These are phyloP conservation scores for Conoideocrella luteorostrata DNA, from an alignment of 2,329 filamentous ascomycete species.

Conservation along the genomic window DNA sequence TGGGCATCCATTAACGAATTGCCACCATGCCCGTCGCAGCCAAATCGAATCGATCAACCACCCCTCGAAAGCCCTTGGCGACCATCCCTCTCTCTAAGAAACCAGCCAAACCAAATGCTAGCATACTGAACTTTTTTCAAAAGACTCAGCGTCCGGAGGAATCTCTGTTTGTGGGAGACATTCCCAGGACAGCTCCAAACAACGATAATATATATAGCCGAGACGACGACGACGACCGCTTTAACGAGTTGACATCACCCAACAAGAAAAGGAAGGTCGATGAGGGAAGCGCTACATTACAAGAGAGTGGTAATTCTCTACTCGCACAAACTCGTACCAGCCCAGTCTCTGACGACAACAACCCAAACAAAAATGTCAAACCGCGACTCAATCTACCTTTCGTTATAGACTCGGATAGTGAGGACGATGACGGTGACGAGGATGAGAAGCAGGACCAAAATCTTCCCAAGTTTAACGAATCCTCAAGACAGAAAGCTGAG, in stretches of 20 bases:
- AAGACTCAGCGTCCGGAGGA: slow-evolving; percentile 57
- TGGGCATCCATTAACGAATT: background rate
- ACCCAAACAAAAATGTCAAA: slow-evolving; percentile 9
- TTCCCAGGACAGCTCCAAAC: slow-evolving; percentile 12
- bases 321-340: background rate
- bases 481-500: background rate
- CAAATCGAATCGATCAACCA: slow-evolving; percentile 24
- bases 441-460: background rate
- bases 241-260: slow-evolving; percentile 28
- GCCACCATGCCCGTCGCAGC: slow-evolving; percentile 28
- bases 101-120: slow-evolving; percentile 47
- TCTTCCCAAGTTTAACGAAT: background rate
- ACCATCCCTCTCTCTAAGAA: slow-evolving; percentile 24
- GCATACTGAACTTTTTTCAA: slow-evolving; percentile 70
- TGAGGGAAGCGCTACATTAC: slow-evolving; percentile 11
- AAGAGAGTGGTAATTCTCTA: slow-evolving; percentile 1
- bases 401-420: slow-evolving; percentile 61
- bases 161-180: slow-evolving; percentile 46
- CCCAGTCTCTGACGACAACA: background rate
- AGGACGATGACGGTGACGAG: slow-evolving; percentile 21
- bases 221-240: slow-evolving; percentile 21
- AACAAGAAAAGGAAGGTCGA: slow-evolving; percentile 24
- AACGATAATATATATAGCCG: slow-evolving; percentile 23
- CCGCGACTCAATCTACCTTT: slow-evolving; percentile 45
- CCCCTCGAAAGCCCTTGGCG: slow-evolving; percentile 24